Conservation (phyloP, 2,329 filamentous ascomycete species). For the Ceratocystis destructans region DNA sequence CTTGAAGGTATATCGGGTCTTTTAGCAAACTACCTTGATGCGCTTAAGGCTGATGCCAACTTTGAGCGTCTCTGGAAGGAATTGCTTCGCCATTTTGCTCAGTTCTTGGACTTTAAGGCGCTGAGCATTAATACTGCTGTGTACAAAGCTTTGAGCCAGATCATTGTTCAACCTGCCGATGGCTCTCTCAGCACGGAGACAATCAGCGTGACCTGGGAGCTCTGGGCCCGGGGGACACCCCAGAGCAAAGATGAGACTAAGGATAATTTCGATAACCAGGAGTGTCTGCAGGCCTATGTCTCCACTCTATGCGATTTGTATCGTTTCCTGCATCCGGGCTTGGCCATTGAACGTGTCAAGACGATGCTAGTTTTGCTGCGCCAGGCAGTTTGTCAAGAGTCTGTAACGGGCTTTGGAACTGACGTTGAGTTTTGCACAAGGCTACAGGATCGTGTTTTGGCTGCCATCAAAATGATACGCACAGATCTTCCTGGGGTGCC, state of each 20-base stretch:
- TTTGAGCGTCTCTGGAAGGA: conserved; percentile 66
- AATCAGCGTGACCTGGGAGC: conserved; percentile 49
- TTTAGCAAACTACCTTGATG: conserved; percentile 61
- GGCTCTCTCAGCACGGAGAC: conserved; percentile 37
- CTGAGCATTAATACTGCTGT: conserved; percentile 60
- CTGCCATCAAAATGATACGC: conserved; percentile 52
- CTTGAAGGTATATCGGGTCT: conserved; percentile 59
- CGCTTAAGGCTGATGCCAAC: conserved; percentile 49
- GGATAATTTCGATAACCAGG: conserved; percentile 51
- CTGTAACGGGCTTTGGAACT: conserved; percentile 50
- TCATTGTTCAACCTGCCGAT: conserved; percentile 40
- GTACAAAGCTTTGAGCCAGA: conserved; percentile 52
- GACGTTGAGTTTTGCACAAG: conserved; percentile 62
- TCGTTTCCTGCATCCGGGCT: conserved; percentile 50
- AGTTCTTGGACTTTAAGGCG: conserved; percentile 46
- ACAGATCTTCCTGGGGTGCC: conserved; percentile 52
- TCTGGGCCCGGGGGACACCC: conserved; percentile 49
- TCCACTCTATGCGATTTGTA: conserved; percentile 65
- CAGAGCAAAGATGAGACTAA: conserved; percentile 27
- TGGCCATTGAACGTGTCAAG: conserved; percentile 48
- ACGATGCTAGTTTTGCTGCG: conserved; percentile 60
- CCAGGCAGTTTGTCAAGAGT: conserved; percentile 56
- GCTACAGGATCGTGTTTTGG: conserved; percentile 56
- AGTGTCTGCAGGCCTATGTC: conserved; percentile 74
- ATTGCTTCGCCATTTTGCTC: conserved; percentile 54